phyloP scores from a whole-genome alignment of 441 rosid species.

The Viola pubescens region DNA sequence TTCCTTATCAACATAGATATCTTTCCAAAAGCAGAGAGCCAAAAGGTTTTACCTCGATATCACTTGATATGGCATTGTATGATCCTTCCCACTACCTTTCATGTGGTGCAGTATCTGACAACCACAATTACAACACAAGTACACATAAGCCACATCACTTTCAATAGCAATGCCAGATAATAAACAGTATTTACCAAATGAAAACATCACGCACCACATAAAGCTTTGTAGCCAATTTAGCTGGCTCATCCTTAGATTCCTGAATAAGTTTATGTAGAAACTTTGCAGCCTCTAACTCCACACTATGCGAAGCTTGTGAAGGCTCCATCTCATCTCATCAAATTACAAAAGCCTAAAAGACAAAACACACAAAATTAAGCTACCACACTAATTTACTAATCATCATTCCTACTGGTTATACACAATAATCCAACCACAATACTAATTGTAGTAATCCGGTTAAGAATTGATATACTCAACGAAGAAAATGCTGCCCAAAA shows the following conservation, averaged over 20 bases:
- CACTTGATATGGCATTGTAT: conserved; percentile 99
- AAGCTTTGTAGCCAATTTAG: conserved; percentile 91
- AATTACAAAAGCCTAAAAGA: neutral
- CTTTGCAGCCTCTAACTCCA: conserved; percentile 99
- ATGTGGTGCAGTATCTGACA: conserved; percentile 92
- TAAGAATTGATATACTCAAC: too few relatives aligned
- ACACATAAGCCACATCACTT: conserved; percentile 9
- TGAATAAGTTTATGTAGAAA: conserved; percentile 96
- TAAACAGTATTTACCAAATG: conserved; percentile 6
- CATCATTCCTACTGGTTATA: too few relatives aligned
- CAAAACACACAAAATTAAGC: neutral
- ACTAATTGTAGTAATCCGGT: too few relatives aligned
- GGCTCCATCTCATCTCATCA: conserved; percentile 51
- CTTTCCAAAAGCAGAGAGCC: neutral
- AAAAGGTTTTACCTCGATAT: conserved; percentile 66
- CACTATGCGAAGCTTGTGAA: conserved; percentile 68
- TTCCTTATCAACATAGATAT: neutral
- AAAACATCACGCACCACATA: conserved; percentile 54
- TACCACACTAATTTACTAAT: too few relatives aligned
- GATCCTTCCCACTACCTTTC: conserved; percentile 96
- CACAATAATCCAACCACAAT: too few relatives aligned
- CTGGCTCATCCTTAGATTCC: conserved; percentile 96
- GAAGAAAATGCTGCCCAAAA: too few relatives aligned
- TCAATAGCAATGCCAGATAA: conserved; percentile 5
- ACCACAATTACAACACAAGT: conserved; percentile 14